Evolutionary conservation across 176 grass and related monocot species (phyloP).

Genomic region (Puccinellia tenuiflora): DNA sequence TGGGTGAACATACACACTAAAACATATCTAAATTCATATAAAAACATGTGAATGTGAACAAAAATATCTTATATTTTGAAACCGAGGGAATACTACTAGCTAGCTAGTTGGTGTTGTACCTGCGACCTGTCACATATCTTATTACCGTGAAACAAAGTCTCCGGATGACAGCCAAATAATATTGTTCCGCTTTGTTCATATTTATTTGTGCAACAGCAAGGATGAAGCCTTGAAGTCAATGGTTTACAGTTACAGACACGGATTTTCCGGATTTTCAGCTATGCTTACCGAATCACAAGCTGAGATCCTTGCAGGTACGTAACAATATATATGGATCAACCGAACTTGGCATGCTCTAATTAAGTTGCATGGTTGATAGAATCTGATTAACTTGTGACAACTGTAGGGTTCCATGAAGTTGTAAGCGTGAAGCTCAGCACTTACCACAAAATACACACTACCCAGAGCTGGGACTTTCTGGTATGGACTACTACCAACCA

Average conservation of each 20-base stretch:
- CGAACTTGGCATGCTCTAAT: too few relatives aligned
- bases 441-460: neutral
- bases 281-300: constrained; percentile 16
- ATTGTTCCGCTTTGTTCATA: neutral
- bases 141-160: too few relatives aligned
- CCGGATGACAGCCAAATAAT: too few relatives aligned
- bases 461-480: constrained; percentile 47
- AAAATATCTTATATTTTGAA: too few relatives aligned
- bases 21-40: too few relatives aligned
- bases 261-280: constrained; percentile 16
- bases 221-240: constrained; percentile 9
- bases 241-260: constrained; percentile 18
- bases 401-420: constrained; percentile 29
- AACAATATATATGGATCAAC: too few relatives aligned
- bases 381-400: neutral
- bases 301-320: neutral
- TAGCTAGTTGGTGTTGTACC: too few relatives aligned
- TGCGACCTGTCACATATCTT: too few relatives aligned
- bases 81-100: too few relatives aligned
- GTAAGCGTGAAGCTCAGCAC: constrained; percentile 23
- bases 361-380: neutral
- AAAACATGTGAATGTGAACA: too few relatives aligned
- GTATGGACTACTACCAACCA: neutral
- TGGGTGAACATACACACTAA: too few relatives aligned
- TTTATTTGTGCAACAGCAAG: neutral